A percentile compares a stretch with the other conserved stretches of the same genome.
phyloP scores from a whole-genome alignment of 805 yeast species.

The Cyberlindnera suaveolens region DNA sequence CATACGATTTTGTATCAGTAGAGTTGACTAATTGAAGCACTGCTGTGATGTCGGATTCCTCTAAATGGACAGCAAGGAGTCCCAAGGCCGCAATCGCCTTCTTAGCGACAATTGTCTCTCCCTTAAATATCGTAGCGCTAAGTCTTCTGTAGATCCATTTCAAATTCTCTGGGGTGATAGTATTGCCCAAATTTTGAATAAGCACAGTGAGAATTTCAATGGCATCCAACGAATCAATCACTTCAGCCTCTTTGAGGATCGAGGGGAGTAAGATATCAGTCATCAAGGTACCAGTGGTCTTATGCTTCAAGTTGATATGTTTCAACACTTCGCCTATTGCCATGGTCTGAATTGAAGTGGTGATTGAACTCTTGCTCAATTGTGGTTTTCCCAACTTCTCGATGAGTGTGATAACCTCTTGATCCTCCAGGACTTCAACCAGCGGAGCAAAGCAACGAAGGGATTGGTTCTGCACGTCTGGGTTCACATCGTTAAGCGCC shows the following conservation, averaged over 20 bases:
- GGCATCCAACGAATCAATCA: constrained; percentile 38
- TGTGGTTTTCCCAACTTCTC: constrained; percentile 15
- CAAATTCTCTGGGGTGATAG: constrained; percentile 32
- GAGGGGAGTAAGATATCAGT: constrained; percentile 34
- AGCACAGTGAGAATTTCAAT: constrained; percentile 58
- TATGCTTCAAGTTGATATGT: constrained; percentile 19
- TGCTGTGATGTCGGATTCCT: constrained; percentile 21
- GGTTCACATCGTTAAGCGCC: constrained; percentile 51
- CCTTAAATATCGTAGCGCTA: constrained; percentile 32
- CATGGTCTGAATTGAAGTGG: constrained; percentile 25
- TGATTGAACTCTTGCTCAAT: constrained; percentile 20
- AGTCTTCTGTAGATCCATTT: constrained; percentile 24
- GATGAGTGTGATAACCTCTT: constrained; percentile 18
- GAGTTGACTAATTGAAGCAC: constrained; percentile 16
- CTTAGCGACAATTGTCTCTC: constrained; percentile 41
- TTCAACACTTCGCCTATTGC: constrained; percentile 21
- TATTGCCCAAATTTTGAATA: constrained; percentile 41
- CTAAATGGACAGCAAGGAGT: constrained; percentile 27
- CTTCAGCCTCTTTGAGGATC: constrained; percentile 26
- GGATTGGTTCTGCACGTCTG: constrained; percentile 74
- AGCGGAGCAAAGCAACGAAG: constrained; percentile 48
- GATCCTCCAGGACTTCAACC: constrained; percentile 19
- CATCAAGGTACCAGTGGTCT: constrained; percentile 24
- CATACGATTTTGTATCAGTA: constrained; percentile 16
- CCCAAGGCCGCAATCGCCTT: constrained; percentile 45